Percentiles rank a stretch among this genome's conserved stretches.
phyloP scores from a whole-genome alignment of 352 stramenopile genomes.

The Globisporangium iwayamae region DNA sequence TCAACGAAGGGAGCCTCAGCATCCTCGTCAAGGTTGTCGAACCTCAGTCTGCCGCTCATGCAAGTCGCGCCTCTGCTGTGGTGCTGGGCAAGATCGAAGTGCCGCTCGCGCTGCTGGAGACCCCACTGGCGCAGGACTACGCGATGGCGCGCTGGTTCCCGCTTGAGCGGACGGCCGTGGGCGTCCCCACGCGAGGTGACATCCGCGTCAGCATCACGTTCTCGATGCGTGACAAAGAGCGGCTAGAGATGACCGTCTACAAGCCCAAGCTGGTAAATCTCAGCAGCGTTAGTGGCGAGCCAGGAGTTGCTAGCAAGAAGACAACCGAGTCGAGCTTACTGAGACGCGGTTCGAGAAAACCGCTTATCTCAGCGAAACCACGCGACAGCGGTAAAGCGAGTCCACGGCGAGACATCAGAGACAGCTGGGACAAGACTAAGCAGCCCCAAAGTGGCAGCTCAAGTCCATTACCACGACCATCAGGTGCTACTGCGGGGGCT shows the following conservation, averaged over 20 bases:
- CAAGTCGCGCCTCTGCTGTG: too few species aligned
- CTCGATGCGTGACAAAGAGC: slow-evolving; percentile 26
- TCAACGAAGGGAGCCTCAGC: slow-evolving; percentile 11
- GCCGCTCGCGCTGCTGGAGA: slow-evolving; percentile 43
- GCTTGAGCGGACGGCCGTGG: slow-evolving; percentile 30
- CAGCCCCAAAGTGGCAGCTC: not conserved
- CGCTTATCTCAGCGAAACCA: not conserved
- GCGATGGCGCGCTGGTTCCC: slow-evolving; percentile 61
- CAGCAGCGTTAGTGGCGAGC: too few species aligned
- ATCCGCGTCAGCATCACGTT: slow-evolving; percentile 36
- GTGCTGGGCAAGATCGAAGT: slow-evolving; percentile 35
- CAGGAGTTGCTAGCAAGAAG: not conserved
- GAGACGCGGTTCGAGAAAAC: not conserved
- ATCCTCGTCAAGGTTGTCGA: slow-evolving; percentile 14
- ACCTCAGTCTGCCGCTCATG: too few species aligned
- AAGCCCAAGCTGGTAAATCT: not conserved
- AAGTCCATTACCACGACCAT: not conserved
- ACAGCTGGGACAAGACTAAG: not conserved
- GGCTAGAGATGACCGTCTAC: slow-evolving; percentile 31
- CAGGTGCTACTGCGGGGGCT: not conserved
- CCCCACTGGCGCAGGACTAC: slow-evolving; percentile 41
- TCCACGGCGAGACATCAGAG: not conserved
- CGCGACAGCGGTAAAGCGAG: not conserved
- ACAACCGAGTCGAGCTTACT: not conserved
- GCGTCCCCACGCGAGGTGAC: slow-evolving; percentile 37